Percentiles rank a stretch among this genome's conserved stretches.
These are phyloP conservation scores for Acanthochlamys bracteata DNA, from an alignment of 106 monocot species.

Conservation along the genomic window DNA sequence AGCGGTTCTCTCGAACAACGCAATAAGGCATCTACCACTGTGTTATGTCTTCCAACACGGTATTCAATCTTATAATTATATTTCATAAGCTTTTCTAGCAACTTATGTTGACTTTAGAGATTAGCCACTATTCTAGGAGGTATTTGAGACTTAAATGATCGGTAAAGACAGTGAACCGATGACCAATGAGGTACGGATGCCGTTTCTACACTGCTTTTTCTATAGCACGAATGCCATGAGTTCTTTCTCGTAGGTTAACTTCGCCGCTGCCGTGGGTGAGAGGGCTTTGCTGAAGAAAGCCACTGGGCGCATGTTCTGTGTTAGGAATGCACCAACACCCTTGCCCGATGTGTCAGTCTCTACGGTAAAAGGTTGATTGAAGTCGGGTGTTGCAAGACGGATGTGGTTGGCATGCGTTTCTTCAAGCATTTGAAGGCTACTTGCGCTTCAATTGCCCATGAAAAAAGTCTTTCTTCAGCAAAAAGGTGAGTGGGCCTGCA, in stretches of 20 bases:
- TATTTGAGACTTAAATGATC: conserved; percentile 11
- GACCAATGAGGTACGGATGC: conserved; percentile 10
- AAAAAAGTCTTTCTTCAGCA: conserved; percentile 12
- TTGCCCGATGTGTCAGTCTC: neutral
- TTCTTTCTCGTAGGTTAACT: conserved; percentile 17
- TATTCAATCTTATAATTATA: neutral
- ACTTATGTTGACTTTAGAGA: neutral
- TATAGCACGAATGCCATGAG: conserved; percentile 4
- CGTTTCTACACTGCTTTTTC: conserved; percentile 3
- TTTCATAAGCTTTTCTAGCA: neutral
- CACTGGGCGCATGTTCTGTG: neutral
- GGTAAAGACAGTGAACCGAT: conserved; percentile 4
- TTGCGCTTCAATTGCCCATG: neutral
- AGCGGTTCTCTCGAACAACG: neutral
- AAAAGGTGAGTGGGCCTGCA: neutral
- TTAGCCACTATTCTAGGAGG: neutral
- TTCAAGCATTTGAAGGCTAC: conserved; percentile 2
- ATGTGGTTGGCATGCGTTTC: neutral
- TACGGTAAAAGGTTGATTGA: neutral
- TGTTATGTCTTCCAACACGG: neutral
- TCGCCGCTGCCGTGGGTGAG: neutral
- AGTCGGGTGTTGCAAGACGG: conserved; percentile 17
- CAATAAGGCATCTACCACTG: neutral
- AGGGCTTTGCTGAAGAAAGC: conserved; percentile 13
- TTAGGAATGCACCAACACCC: neutral